These are phyloP conservation scores for Cyathus striatus DNA, from an alignment of 768 basidiomycete genomes.

Conservation along the genomic window DNA sequence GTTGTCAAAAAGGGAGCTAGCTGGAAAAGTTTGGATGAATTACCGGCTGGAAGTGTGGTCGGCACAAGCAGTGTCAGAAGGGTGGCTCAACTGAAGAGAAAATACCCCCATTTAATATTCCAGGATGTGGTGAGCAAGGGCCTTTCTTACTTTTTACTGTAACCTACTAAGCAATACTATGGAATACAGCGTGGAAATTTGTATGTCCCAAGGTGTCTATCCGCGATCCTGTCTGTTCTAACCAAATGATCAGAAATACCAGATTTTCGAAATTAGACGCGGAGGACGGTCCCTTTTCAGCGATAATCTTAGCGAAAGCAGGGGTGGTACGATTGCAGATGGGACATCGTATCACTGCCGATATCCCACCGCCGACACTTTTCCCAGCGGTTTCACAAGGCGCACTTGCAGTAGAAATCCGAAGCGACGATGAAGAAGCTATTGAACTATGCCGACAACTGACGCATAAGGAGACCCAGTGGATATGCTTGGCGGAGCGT, in stretches of 20 bases:
- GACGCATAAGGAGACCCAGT: constrained; percentile 74
- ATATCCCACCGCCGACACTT: constrained; percentile 69
- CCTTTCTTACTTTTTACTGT: background rate
- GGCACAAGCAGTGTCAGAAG: constrained; percentile 93
- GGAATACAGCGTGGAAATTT: constrained; percentile 72
- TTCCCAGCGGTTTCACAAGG: constrained; percentile 94
- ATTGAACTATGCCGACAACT: constrained; percentile 59
- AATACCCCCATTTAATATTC: constrained; percentile 73
- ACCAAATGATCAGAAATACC: constrained; percentile 58
- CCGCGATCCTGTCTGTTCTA: too few relatives aligned
- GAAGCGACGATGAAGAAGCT: constrained; percentile 55
- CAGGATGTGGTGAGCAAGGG: constrained; percentile 76
- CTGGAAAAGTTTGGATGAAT: constrained; percentile 73
- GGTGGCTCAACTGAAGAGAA: constrained; percentile 82
- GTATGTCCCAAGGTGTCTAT: too few relatives aligned
- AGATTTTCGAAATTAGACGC: constrained; percentile 90
- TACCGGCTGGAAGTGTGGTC: constrained; percentile 87
- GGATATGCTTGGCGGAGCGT: constrained; percentile 79
- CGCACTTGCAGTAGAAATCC: constrained; percentile 84
- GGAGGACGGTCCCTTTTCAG: constrained; percentile 72
- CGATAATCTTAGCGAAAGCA: constrained; percentile 89
- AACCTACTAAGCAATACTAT: background rate
- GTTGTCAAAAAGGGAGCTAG: constrained; percentile 71
- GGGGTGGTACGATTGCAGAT: constrained; percentile 81
- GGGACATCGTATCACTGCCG: constrained; percentile 68